Percentiles rank a stretch among this genome's conserved stretches.
phyloP scores from a whole-genome alignment of 768 basidiomycete genomes.

The Lepiota venenata region DNA sequence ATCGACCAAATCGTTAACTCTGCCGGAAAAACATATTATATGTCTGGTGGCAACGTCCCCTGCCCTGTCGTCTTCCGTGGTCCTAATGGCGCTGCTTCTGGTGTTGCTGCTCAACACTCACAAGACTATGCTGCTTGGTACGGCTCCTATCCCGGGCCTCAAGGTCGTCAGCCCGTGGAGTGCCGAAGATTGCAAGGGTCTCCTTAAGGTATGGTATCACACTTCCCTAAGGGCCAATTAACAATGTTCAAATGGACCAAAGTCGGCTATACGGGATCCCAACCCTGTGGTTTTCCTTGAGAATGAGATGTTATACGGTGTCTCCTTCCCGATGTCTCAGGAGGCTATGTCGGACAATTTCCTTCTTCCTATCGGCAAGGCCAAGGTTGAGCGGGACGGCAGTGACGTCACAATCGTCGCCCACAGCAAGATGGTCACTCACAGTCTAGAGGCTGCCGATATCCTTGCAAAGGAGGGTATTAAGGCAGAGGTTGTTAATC shows the following conservation, averaged over 20 bases:
- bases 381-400: conserved; percentile 92
- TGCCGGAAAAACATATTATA: conserved; percentile 99
- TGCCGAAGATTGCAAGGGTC: conserved; percentile 98
- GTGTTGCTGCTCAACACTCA: conserved; percentile 96
- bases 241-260: conserved; percentile 2
- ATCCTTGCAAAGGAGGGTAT: conserved; percentile 92
- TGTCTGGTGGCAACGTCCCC: conserved; percentile 98
- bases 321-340: conserved; percentile 92
- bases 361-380: conserved; percentile 95
- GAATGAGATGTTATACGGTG: conserved; percentile 99
- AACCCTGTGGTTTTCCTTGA: conserved; percentile 99
- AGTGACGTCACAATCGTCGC: conserved; percentile 94
- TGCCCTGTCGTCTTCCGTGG: conserved; percentile 99
- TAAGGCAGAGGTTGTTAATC: conserved; percentile 97
- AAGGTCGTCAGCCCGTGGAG: conserved; percentile 98
- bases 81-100: conserved; percentile 96
- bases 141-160: conserved; percentile 86
- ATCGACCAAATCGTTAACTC: conserved; percentile 99
- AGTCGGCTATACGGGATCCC: conserved; percentile 97
- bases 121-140: conserved; percentile 98
- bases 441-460: conserved; percentile 93
- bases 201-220: conserved; percentile 71
- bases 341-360: conserved; percentile 96
- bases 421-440: conserved; percentile 97
- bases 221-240: neutral